Conservation (phyloP, 306 rosid species). For the Sesbania bispinosa region DNA sequence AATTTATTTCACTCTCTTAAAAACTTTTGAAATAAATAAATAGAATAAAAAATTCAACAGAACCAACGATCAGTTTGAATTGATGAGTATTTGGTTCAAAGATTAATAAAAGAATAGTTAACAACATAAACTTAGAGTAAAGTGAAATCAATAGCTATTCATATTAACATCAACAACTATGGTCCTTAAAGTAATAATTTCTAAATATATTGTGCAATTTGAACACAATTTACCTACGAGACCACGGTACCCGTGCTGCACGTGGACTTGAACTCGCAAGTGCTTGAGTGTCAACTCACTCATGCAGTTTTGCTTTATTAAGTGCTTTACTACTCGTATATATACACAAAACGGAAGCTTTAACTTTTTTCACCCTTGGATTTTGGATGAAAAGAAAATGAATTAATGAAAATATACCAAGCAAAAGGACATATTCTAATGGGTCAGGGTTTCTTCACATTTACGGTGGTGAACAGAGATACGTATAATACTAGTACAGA, state of each 20-base stretch:
- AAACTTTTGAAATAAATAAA: too few relatives aligned
- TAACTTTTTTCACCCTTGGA: neutral
- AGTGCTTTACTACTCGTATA: neutral
- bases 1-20: too few relatives aligned
- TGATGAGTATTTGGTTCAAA: constrained; percentile 47
- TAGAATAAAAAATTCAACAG: too few relatives aligned
- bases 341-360: neutral
- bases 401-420: neutral
- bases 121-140: neutral
- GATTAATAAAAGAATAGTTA: too few relatives aligned
- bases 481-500: constrained; percentile 16
- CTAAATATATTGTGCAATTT: constrained; percentile 25
- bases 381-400: neutral
- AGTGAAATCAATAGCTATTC: too few relatives aligned
- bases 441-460: constrained; percentile 33
- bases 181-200: too few relatives aligned
- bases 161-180: too few relatives aligned
- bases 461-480: constrained; percentile 33
- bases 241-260: neutral
- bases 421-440: constrained; percentile 43
- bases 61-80: constrained; percentile 28
- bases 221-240: neutral
- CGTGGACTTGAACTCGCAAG: neutral
- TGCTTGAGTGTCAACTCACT: neutral
- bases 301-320: neutral